These are phyloP conservation scores for Fonsecaea nubica DNA, from an alignment of 2,329 filamentous ascomycete species.

Conservation along the genomic window DNA sequence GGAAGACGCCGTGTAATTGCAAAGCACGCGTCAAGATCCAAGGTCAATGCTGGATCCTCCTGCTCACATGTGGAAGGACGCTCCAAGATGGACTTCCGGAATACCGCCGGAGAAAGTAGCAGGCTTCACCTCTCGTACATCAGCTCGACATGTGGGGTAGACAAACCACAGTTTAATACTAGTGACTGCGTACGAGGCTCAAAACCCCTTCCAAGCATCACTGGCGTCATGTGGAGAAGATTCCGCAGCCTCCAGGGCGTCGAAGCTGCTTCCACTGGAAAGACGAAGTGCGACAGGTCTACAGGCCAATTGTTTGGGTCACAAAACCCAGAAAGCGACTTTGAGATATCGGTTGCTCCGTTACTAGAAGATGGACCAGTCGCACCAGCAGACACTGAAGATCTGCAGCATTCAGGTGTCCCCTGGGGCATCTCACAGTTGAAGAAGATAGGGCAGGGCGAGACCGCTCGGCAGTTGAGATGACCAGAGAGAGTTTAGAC, in stretches of 20 bases:
- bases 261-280: background rate
- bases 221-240: slow-evolving; percentile 23
- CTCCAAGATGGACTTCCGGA: background rate
- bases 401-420: background rate
- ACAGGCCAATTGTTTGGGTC: background rate
- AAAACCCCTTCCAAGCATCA: background rate
- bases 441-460: slow-evolving; percentile 11
- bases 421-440: background rate
- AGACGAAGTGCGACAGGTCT: background rate
- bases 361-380: background rate
- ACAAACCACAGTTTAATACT: background rate
- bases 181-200: background rate
- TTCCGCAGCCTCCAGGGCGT: slow-evolving; percentile 5
- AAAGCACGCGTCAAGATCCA: background rate
- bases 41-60: background rate
- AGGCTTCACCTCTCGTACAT: slow-evolving; percentile 14
- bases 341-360: background rate
- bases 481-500: slow-evolving; percentile 15
- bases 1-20: background rate
- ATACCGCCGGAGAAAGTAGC: slow-evolving; percentile 8
- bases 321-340: background rate
- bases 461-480: slow-evolving; percentile 22
- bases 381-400: background rate
- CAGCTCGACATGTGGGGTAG: slow-evolving; percentile 20
- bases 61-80: slow-evolving; percentile 13